Percentiles rank a stretch among this genome's conserved stretches.
Evolutionary conservation across 2,329 filamentous ascomycete species (phyloP).

Genomic region (Capronia epimyces): DNA sequence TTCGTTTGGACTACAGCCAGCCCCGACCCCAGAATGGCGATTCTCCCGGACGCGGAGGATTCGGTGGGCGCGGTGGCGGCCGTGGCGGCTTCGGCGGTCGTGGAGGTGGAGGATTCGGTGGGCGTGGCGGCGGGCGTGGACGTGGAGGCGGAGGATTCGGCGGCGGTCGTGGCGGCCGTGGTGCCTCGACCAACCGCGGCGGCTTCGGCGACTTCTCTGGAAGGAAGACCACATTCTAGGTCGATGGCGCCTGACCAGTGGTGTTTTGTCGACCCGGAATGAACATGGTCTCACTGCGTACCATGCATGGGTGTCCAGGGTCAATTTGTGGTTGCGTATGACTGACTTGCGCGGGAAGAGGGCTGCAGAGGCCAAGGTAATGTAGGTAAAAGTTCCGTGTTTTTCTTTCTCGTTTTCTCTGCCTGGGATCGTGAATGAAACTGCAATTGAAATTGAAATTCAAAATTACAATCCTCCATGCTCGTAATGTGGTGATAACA

Average conservation of each 20-base stretch:
- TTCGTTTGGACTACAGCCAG: slow-evolving; percentile 78
- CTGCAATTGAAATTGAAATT: no score
- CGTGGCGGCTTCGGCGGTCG: slow-evolving; percentile 49
- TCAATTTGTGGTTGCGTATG: background rate
- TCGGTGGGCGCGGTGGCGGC: slow-evolving; percentile 43
- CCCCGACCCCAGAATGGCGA: slow-evolving; percentile 56
- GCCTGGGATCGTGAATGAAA: background rate
- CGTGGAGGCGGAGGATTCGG: slow-evolving; percentile 43
- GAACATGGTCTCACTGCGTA: slow-evolving; percentile 3
- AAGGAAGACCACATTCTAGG: slow-evolving; percentile 69
- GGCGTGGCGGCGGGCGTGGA: slow-evolving; percentile 46
- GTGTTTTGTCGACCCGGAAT: slow-evolving; percentile 1
- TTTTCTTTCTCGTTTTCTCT: slow-evolving; percentile 1
- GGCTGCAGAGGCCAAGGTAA: slow-evolving; percentile 2
- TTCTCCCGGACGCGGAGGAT: slow-evolving; percentile 35
- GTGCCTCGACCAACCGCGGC: slow-evolving; percentile 31
- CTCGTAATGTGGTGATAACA: no score
- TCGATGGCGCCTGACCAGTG: slow-evolving; percentile 5
- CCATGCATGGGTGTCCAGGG: background rate
- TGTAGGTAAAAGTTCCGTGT: slow-evolving; percentile 11
- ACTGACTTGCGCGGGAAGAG: background rate
- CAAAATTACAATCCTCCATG: background rate
- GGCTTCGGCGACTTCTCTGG: slow-evolving; percentile 66
- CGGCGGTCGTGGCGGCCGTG: slow-evolving; percentile 44
- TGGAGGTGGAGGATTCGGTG: slow-evolving; percentile 37